A percentile compares a stretch with the other conserved stretches of the same genome.
These are phyloP conservation scores for Xylaria sp. DNA, from an alignment of 2,329 filamentous ascomycete genomes.

Conservation along the genomic window DNA sequence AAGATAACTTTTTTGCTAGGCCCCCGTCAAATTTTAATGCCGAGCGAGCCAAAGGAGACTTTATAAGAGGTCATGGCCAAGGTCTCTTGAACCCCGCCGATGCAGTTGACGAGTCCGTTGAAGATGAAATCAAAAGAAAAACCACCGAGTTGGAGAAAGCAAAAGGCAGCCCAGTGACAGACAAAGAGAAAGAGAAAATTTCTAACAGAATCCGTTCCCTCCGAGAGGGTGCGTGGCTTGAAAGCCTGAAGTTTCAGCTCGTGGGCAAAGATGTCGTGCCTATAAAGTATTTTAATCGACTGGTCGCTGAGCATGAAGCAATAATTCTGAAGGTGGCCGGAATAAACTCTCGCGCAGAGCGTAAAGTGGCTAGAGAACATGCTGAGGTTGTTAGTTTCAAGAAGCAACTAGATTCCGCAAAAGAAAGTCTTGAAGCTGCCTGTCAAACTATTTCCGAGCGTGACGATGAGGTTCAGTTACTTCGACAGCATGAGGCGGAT, in stretches of 20 bases:
- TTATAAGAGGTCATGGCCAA: constrained; percentile 13
- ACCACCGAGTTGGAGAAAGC: constrained; percentile 32
- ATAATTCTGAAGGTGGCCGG: constrained; percentile 32
- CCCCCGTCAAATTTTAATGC: constrained; percentile 38
- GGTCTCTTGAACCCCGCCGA: constrained; percentile 13
- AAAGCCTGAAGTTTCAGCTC: constrained; percentile 34
- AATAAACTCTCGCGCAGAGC: constrained; percentile 10
- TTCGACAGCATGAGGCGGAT: not conserved
- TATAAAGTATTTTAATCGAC: constrained; percentile 43
- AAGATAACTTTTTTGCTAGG: constrained; percentile 22
- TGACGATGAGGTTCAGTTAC: constrained; percentile 10
- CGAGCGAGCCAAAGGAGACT: not conserved
- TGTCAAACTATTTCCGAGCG: constrained; percentile 9
- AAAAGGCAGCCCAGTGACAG: constrained; percentile 1
- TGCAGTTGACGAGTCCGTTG: constrained; percentile 34
- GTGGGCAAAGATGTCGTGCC: constrained; percentile 35
- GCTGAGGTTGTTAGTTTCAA: constrained; percentile 5
- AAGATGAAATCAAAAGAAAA: constrained; percentile 35
- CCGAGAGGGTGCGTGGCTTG: constrained; percentile 39
- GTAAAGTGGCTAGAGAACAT: constrained; percentile 7
- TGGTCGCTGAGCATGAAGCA: constrained; percentile 41
- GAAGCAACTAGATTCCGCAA: not conserved
- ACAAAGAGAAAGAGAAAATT: constrained; percentile 36
- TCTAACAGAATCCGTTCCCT: constrained; percentile 25
- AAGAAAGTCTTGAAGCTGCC: not conserved